Percentiles rank a stretch among this genome's conserved stretches.
phyloP scores from a whole-genome alignment of 305 asterid species.

The Lippia alba region DNA sequence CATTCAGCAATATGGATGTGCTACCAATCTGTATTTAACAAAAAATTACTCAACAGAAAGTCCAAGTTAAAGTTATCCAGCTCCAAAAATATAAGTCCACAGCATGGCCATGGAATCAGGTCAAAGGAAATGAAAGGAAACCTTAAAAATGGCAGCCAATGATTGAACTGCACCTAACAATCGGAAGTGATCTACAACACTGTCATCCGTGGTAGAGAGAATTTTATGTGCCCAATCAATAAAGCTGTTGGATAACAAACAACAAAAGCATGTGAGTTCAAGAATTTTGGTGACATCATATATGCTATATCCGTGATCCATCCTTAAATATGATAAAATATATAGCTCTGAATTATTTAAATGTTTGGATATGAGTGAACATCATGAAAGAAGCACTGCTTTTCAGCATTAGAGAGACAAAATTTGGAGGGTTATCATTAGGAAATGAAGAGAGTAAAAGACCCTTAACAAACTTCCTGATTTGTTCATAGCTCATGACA shows the following conservation, averaged over 20 bases:
- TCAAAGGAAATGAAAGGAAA: slow-evolving; percentile 35
- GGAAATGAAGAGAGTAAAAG: slow-evolving; percentile 14
- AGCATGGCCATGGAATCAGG: slow-evolving; percentile 1
- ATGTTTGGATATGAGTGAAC: slow-evolving; percentile 1
- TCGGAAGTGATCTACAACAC: slow-evolving; percentile 69
- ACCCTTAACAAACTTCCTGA: slow-evolving; percentile 18
- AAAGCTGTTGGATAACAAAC: slow-evolving; percentile 71
- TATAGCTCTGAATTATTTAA: slow-evolving; percentile 3
- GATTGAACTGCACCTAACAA: slow-evolving; percentile 86
- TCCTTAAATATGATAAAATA: background rate
- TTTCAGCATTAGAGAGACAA: background rate
- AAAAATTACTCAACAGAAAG: slow-evolving; percentile 24
- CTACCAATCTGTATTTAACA: slow-evolving; percentile 73
- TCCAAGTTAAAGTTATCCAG: slow-evolving; percentile 10
- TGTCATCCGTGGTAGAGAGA: slow-evolving; percentile 64
- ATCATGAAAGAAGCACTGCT: background rate
- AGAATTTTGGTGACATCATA: slow-evolving; percentile 23
- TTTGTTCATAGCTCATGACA: slow-evolving; percentile 23
- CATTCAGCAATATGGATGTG: slow-evolving; percentile 61
- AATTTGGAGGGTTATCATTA: background rate
- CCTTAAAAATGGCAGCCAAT: slow-evolving; percentile 88
- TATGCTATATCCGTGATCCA: slow-evolving; percentile 3
- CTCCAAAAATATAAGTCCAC: background rate
- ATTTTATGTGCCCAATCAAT: slow-evolving; percentile 77
- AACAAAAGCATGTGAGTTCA: slow-evolving; percentile 31